These are phyloP conservation scores for Cicer bijugum DNA, from an alignment of 306 rosid genomes.

Conservation along the genomic window DNA sequence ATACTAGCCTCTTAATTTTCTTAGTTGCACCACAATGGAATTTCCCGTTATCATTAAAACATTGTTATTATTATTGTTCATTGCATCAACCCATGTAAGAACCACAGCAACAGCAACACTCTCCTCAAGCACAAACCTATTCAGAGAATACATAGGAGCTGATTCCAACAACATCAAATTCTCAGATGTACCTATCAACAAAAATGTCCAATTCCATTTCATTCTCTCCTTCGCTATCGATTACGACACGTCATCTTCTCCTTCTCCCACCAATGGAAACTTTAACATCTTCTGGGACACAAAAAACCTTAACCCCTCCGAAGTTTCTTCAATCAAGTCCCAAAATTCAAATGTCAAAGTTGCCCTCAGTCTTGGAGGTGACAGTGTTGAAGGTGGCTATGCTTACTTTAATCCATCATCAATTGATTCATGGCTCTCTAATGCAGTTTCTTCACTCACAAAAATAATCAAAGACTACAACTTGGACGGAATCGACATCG, in stretches of 20 bases:
- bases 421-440: slow-evolving; percentile 71
- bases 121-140: slow-evolving; percentile 52
- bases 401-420: slow-evolving; percentile 66
- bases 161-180: slow-evolving; percentile 65
- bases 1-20: not conserved
- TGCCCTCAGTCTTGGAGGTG: slow-evolving; percentile 74
- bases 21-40: slow-evolving; percentile 41
- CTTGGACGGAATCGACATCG: slow-evolving; percentile 78
- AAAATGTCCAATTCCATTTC: slow-evolving; percentile 70
- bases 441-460: slow-evolving; percentile 78
- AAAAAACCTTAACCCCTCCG: slow-evolving; percentile 62
- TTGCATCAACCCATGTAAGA: slow-evolving; percentile 18
- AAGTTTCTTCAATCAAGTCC: slow-evolving; percentile 62
- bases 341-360: slow-evolving; percentile 68
- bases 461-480: slow-evolving; percentile 59
- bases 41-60: slow-evolving; percentile 29
- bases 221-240: slow-evolving; percentile 77
- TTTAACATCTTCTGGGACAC: slow-evolving; percentile 78
- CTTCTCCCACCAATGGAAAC: slow-evolving; percentile 68
- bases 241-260: slow-evolving; percentile 60
- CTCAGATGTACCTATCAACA: slow-evolving; percentile 67
- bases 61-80: slow-evolving; percentile 41
- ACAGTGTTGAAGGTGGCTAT: slow-evolving; percentile 41
- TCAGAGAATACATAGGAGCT: slow-evolving; percentile 83
- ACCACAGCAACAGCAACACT: slow-evolving; percentile 31